Percentiles rank a stretch among this genome's conserved stretches.
Evolutionary conservation across 352 stramenopile genomes (phyloP).

Genomic region (Globisporangium lucens): DNA sequence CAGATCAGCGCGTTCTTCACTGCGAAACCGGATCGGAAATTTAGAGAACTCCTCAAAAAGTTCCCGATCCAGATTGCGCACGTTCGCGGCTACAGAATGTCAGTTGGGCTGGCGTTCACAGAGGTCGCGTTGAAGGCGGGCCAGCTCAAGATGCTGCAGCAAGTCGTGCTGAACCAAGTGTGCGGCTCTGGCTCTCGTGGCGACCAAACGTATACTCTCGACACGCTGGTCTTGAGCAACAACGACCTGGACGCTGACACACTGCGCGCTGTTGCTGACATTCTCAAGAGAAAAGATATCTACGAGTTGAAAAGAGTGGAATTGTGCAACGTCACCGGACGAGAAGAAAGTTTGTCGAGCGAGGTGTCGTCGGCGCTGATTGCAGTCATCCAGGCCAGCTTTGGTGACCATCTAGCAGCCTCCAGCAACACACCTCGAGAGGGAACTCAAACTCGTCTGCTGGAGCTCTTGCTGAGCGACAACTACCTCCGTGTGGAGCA

Average conservation of each 20-base stretch:
- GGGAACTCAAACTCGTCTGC: neutral
- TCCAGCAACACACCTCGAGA: neutral
- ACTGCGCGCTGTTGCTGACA: neutral
- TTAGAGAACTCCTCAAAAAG: neutral
- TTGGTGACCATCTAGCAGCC: neutral
- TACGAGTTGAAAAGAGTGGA: neutral
- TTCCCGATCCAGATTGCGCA: neutral
- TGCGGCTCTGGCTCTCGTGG: neutral
- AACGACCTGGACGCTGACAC: neutral
- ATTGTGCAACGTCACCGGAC: neutral
- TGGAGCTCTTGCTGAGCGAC: neutral
- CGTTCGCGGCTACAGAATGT: neutral
- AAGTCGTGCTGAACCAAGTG: neutral
- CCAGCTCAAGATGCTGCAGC: neutral
- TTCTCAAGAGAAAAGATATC: neutral
- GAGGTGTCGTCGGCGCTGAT: neutral
- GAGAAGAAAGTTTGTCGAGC: neutral
- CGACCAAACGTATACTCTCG: neutral
- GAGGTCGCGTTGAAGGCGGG: neutral
- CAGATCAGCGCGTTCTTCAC: neutral
- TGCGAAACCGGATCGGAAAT: neutral
- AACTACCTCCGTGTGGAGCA: neutral
- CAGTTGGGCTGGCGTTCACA: neutral
- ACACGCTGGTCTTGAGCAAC: slow-evolving; percentile 2
- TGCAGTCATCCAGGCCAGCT: neutral